Evolutionary conservation across 2,329 filamentous ascomycete genomes (phyloP).

Genomic region (Penicillium sp.): DNA sequence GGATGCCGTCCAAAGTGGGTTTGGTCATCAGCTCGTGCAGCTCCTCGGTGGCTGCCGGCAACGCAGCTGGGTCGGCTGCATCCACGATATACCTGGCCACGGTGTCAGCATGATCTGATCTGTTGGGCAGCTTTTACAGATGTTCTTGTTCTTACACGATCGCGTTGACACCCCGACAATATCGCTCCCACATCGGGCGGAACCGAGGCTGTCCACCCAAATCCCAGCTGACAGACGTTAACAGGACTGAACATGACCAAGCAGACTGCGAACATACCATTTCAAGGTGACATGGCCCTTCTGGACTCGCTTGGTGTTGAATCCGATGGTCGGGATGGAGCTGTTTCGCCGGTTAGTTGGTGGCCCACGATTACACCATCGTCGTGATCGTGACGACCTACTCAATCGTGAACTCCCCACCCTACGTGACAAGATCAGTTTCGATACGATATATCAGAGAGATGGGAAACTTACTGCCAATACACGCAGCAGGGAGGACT

Average conservation of each 20-base stretch:
- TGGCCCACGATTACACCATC: not conserved
- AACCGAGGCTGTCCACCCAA: constrained; percentile 94
- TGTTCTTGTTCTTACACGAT: constrained; percentile 65
- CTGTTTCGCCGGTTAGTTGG: constrained; percentile 51
- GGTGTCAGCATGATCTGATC: not conserved
- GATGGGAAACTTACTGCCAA: constrained; percentile 69
- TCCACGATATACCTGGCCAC: constrained; percentile 79
- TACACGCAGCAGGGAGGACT: constrained; percentile 89
- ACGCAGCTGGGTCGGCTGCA: constrained; percentile 75
- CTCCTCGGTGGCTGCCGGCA: constrained; percentile 85
- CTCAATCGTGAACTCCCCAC: constrained; percentile 98
- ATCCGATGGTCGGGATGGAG: constrained; percentile 96
- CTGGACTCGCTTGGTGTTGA: constrained; percentile 98
- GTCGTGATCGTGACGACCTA: constrained; percentile 53
- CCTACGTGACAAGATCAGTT: constrained; percentile 52
- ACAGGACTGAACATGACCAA: constrained; percentile 11
- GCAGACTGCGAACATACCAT: constrained; percentile 55
- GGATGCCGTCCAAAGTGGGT: constrained; percentile 79
- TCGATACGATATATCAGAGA: not conserved
- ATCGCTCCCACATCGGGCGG: constrained; percentile 98
- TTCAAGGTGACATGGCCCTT: constrained; percentile 97
- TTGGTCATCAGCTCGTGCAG: constrained; percentile 85
- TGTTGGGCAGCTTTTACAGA: not conserved
- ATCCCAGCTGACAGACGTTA: constrained; percentile 65
- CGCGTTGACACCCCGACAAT: constrained; percentile 94